Base-by-base conservation (phyloP, 306 rosid species). In the Prunus padus region DNA sequence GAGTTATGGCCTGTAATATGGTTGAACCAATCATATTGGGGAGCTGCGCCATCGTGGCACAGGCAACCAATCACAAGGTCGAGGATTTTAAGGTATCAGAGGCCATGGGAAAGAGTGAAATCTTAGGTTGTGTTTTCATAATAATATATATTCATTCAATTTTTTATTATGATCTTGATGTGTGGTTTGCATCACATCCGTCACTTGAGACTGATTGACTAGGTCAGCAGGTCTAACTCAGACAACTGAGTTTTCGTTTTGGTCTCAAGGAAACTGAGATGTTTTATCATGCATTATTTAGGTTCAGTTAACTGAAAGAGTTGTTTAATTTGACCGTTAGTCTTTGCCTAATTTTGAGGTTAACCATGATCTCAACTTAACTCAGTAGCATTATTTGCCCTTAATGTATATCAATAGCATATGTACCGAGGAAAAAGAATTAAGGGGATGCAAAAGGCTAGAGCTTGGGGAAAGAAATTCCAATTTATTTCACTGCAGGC, bases 61-160 rank as follows among this genome's bases (percentile, higher is more conserved):
- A 80, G 74, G 63, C 55, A 87, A 65, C 98, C 96, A 95, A 89
- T 95, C 91, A 88, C 79, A 80, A 62, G 77, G 91, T 95, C 97
- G 97, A 89, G 77, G 90, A 88, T 77, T 85, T 92, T 95, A 95
- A 95, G 99, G 99, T 84, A 84, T 92, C 90, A 82, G 81, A 33
- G 12, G 67, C 62, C 88, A 62, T 79, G 74, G 81, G 67, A 73
- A 84, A 44, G 45, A 11, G 82, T 56, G 80, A 16, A 20, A 6
- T 37, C 42, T 37, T 37, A 7, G 42, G 42, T 33, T 5, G 51
- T 22, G 8, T 44, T 67, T 16, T 16, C 56, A 14, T 16, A 50
- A 5, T 50, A 16, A 50, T 14, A 16, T 14, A 16, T 16, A 50
- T 50, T 18, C 37, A 4, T 61, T 13, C 1, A 25, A 9, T 57